Base-by-base conservation (phyloP, 495 filamentous ascomycete genomes). In the Penicillium daleae region DNA sequence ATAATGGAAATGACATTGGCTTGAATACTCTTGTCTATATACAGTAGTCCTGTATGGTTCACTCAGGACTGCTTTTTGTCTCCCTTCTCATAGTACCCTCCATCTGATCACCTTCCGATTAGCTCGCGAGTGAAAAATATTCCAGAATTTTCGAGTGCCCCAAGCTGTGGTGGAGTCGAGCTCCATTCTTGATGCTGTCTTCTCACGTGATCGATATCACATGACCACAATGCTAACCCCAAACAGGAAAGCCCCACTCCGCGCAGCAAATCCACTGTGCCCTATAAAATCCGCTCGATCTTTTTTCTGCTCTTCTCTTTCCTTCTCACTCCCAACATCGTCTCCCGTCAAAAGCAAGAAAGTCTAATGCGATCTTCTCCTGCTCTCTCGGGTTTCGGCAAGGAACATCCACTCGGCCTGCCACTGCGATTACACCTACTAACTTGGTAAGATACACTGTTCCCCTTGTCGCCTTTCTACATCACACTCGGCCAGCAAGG, bases 271-370 rank as follows among this genome's bases (percentile, higher is more conserved):
- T 71, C 56, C 69, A 57, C 63, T 70, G 63, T 64, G 2, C 12
- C 70, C 66, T 78, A 79, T 79, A 78, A 77, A 79, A 72, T 51
- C 49, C 60, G 32, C 37, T 54, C 66, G 59, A 57, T 68, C 73
- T 68, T 69, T 67, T 59, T 75, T 22, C 48, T 71, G 53, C 62
- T 66, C 61, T 66, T 59, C 63, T n/a, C 42, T 46, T 12, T 24
- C 56, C 21, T 22, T 22, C 44, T 27, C 32, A 29, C 46, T 44
- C 0, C 22, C 31, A 54, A 54, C 57, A n/a, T n/a, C n/a, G n/a
- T n/a, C n/a, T n/a, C n/a, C 56, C 29, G 29, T 19, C n/a, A n/a
- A n/a, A n/a, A 37, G 29, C 50, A 33, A 59, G 55, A 52, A 46
- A 63, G 53, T 61, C 52, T 69, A 35, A 69, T 69, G 66, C 24